Evolutionary conservation across 176 grass and related monocot genomes (phyloP).

Genomic region (Musa schizocarpa): DNA sequence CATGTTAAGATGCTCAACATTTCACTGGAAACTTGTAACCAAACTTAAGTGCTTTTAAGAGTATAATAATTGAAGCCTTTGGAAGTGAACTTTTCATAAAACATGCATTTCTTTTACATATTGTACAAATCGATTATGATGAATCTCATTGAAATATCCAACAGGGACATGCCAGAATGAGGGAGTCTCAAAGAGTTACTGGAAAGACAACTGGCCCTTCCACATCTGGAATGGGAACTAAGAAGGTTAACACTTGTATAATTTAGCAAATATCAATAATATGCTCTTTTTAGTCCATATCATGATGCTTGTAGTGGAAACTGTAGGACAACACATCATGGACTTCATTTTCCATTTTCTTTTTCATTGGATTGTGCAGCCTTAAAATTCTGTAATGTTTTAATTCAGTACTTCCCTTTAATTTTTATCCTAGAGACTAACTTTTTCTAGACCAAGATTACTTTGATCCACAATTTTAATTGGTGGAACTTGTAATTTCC

Average conservation of each 20-base stretch:
- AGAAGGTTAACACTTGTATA: not conserved
- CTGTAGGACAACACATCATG: not conserved
- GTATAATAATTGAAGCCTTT: not conserved
- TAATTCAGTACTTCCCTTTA: not conserved
- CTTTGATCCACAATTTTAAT: not conserved
- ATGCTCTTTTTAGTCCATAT: not conserved
- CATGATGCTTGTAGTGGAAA: not conserved
- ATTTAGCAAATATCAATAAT: constrained; percentile 1
- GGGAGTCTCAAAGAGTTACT: not conserved
- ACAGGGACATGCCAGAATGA: not conserved
- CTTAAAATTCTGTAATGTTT: not conserved
- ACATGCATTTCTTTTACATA: not conserved
- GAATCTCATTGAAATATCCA: not conserved
- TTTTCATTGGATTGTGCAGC: not conserved
- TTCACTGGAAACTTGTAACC: not conserved
- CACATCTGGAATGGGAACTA: not conserved
- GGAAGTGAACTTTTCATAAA: not conserved
- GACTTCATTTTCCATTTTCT: not conserved
- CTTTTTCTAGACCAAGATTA: not conserved
- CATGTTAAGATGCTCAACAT: not conserved
- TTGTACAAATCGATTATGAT: not conserved
- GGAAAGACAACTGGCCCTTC: not conserved
- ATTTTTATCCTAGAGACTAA: not conserved
- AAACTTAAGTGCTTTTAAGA: not conserved
- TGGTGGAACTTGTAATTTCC: not conserved